phyloP scores from a whole-genome alignment of 352 stramenopile genomes.

The Globisporangium parvum region DNA sequence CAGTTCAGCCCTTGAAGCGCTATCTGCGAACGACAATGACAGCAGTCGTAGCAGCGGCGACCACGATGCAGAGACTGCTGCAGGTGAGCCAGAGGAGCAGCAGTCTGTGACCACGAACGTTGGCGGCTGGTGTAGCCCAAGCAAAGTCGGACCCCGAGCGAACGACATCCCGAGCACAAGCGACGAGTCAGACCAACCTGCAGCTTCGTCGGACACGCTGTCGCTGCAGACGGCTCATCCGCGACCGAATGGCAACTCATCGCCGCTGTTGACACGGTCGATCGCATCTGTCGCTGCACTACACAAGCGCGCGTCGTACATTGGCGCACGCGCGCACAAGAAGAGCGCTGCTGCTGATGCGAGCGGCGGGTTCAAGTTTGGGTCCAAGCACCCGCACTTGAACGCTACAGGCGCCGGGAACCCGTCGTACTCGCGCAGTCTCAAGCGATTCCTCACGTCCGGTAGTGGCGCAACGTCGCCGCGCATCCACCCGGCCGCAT shows the following conservation, averaged over 20 bases:
- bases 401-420: neutral
- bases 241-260: neutral
- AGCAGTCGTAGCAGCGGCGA: no score
- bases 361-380: neutral
- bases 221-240: neutral
- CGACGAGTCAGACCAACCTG: no score
- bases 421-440: constrained; percentile 3
- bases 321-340: neutral
- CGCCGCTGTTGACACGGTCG: neutral
- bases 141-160: no score
- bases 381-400: neutral
- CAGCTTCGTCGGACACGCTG: no score
- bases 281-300: neutral
- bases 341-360: neutral
- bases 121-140: no score
- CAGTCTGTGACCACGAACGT: no score
- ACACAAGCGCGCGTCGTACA: constrained; percentile 11
- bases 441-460: constrained; percentile 1
- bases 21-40: no score
- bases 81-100: no score
- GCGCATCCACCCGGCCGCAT: constrained; percentile 7
- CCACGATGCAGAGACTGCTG: no score
- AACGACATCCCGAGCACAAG: no score
- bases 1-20: no score
- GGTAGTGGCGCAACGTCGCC: neutral